Evolutionary conservation across 2,329 filamentous ascomycete species (phyloP), one percentile per base, ranked within the genome.

Genomic region (Sarocladiaceae sp.): DNA sequence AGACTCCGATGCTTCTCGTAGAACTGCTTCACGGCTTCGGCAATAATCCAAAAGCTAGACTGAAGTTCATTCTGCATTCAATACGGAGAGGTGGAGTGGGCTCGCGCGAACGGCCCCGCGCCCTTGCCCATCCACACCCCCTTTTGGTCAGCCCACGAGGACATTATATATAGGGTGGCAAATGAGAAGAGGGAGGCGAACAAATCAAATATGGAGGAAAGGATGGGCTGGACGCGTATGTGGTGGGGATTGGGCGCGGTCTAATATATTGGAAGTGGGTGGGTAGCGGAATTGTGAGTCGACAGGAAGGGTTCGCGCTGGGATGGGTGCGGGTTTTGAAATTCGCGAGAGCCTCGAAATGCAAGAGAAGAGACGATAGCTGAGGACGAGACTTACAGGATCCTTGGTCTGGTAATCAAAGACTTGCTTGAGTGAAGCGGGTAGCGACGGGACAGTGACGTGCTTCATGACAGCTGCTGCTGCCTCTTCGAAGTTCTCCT

Each of bases 401-500:
- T 69, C 62, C 20, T 66, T 61, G 48, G 70, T 67, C 15, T 80
- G 68, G 62, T 92, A 85, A 33, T 86, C 79, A 63, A 99, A 93
- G 8, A 97, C 84, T 57, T 93, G 84, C 56, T 80, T 83, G 36
- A 96, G 78, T 2, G 84, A 80, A 40, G 81, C 81, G 36, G 87
- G 84, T 18, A 95, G 68, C 23, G 79, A 80, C 42, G 86, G 83
- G 17, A 77, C 72, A 39, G 86, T 84, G 28, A 99, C 75, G n/a
- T 87, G 88, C 68, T 96, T 96, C 62, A 97, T 76, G 1, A 97
- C 91, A 4, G 92, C 90, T 13, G 83, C 84, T 42, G 86, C 84
- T 3, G 94, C 95, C 69, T 99, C 94, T 55, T 97, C 90, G 63
- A 91, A 99, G 67, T 99, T 99, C 72, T 99, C 94, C 65, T 99